phyloP scores from a whole-genome alignment of 495 filamentous ascomycete species.

The Penicillium arizonense region DNA sequence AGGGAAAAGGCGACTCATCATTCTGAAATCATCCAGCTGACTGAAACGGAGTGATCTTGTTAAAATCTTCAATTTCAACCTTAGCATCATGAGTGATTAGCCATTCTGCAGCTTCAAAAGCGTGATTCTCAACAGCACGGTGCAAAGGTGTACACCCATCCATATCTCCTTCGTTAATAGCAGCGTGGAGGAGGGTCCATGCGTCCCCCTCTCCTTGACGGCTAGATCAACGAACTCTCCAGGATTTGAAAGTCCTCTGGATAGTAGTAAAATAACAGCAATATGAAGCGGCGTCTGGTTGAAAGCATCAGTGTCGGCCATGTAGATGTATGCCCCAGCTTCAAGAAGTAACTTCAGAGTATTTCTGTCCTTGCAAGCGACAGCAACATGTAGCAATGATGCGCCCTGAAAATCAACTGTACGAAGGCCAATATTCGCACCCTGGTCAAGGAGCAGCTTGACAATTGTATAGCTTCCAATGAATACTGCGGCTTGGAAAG shows the following conservation, averaged over 20 bases:
- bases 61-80: neutral
- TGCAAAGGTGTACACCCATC: neutral
- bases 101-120: neutral
- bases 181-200: neutral
- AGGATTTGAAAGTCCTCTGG: neutral
- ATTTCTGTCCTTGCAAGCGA: neutral
- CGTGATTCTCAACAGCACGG: neutral
- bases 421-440: neutral
- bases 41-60: neutral
- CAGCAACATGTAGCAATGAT: neutral
- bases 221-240: neutral
- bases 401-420: neutral
- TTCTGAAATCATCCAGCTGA: neutral
- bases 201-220: too few relatives aligned
- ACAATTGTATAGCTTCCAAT: neutral
- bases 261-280: neutral
- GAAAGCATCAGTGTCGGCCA: neutral
- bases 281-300: slow-evolving; percentile 1
- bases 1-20: neutral
- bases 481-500: neutral
- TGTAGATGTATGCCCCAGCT: neutral
- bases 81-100: neutral
- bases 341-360: neutral
- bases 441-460: neutral
- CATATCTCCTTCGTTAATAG: neutral